Percentiles rank a stretch among this genome's conserved stretches.
These are phyloP conservation scores for Malassezia equina DNA, from an alignment of 1,284 basidiomycete species.

Conservation along the genomic window DNA sequence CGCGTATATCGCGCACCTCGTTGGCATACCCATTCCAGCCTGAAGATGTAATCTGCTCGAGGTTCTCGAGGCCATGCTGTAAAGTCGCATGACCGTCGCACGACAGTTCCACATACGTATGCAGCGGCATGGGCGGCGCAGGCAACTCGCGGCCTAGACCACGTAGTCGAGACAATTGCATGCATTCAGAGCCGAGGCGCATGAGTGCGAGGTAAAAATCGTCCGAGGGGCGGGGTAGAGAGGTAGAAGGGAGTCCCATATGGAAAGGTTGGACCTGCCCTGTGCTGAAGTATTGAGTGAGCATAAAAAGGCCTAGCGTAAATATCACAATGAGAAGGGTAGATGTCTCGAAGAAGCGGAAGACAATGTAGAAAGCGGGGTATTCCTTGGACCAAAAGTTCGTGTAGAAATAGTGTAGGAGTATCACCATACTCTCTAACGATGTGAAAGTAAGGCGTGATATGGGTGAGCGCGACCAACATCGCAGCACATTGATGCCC, in stretches of 20 bases:
- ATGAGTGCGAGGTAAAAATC: slow-evolving; percentile 38
- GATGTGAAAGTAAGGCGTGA: slow-evolving; percentile 28
- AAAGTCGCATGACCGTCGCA: slow-evolving; percentile 13
- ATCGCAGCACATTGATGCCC: slow-evolving; percentile 15
- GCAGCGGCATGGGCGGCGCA: slow-evolving; percentile 21
- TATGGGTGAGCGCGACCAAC: slow-evolving; percentile 13
- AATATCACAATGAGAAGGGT: slow-evolving; percentile 26
- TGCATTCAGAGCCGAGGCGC: slow-evolving; percentile 40
- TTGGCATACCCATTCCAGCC: slow-evolving; percentile 19
- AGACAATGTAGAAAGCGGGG: slow-evolving; percentile 32
- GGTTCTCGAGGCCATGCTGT: slow-evolving; percentile 7
- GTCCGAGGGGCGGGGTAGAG: slow-evolving; percentile 27
- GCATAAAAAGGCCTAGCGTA: slow-evolving; percentile 30
- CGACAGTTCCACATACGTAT: slow-evolving; percentile 36
- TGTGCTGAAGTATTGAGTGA: slow-evolving; percentile 35
- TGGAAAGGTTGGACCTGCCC: slow-evolving; percentile 22
- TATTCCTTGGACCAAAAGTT: slow-evolving; percentile 19
- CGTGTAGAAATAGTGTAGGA: slow-evolving; percentile 28
- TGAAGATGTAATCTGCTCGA: slow-evolving; percentile 2
- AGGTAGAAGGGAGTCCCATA: slow-evolving; percentile 26
- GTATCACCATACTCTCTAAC: slow-evolving; percentile 23
- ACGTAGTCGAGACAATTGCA: slow-evolving; percentile 36
- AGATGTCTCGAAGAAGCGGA: slow-evolving; percentile 28
- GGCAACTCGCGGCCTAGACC: slow-evolving; percentile 32
- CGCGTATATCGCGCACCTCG: slow-evolving; percentile 26